A percentile compares a stretch with the other conserved stretches of the same genome.
Conservation (phyloP, 1,284 basidiomycete genomes). For the Somion occarium region DNA sequence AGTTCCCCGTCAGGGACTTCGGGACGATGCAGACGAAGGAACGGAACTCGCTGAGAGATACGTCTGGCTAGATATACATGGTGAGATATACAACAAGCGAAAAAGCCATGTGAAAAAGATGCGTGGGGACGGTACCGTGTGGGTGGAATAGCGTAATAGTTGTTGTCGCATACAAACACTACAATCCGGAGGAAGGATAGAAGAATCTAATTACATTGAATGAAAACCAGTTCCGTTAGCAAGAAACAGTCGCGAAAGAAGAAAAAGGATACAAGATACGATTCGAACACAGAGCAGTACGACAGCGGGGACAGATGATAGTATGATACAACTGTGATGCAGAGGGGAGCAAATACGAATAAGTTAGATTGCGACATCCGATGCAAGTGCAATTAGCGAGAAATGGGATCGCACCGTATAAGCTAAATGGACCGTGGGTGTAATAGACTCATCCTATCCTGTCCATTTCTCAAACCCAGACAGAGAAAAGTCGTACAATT, state of each 20-base stretch:
- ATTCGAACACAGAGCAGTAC: constrained; percentile 22
- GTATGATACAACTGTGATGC: constrained; percentile 31
- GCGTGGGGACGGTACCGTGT: not conserved
- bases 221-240: not conserved
- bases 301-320: constrained; percentile 16
- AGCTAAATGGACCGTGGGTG: constrained; percentile 26
- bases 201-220: not conserved
- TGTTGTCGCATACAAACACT: not conserved
- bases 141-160: not conserved
- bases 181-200: not conserved
- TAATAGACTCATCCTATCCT: constrained; percentile 13
- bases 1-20: not conserved
- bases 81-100: not conserved
- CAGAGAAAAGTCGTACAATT: constrained; percentile 1
- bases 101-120: not conserved
- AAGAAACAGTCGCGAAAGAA: constrained; percentile 5
- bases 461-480: constrained; percentile 11
- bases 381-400: constrained; percentile 18
- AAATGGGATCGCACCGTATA: constrained; percentile 39
- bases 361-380: constrained; percentile 23
- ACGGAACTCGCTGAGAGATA: too few species aligned
- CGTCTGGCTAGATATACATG: not conserved
- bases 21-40: not conserved
- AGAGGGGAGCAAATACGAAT: constrained; percentile 17
- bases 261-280: constrained; percentile 20